Conservation (phyloP, 192 early-diverging fungal species). For the Rhizophagus prolifer region DNA sequence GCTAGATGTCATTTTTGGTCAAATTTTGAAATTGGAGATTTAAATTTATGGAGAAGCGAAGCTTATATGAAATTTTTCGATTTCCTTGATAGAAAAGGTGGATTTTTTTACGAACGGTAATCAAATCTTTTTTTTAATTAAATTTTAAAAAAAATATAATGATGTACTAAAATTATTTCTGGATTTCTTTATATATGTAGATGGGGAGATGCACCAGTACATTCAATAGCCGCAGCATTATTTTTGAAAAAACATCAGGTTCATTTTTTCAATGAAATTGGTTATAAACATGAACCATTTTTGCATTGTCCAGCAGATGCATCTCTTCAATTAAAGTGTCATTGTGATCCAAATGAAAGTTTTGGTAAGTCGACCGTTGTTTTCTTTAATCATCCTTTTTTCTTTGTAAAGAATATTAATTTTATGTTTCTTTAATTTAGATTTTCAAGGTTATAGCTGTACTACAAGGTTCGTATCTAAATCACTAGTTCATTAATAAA, state of each 20-base stretch:
- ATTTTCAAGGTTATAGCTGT: slow-evolving; percentile 23
- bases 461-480: slow-evolving; percentile 12
- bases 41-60: slow-evolving; percentile 65
- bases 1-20: slow-evolving; percentile 81
- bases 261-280: slow-evolving; percentile 77
- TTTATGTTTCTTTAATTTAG: background rate
- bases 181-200: slow-evolving; percentile 30
- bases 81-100: slow-evolving; percentile 71
- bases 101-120: slow-evolving; percentile 83
- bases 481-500: background rate
- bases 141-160: background rate
- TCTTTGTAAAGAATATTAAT: background rate
- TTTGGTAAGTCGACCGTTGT: slow-evolving; percentile 42
- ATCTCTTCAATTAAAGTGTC: slow-evolving; percentile 45
- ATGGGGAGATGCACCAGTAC: slow-evolving; percentile 79
- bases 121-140: background rate
- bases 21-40: slow-evolving; percentile 78
- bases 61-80: slow-evolving; percentile 69
- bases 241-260: slow-evolving; percentile 60
- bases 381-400: background rate
- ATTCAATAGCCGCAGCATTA: slow-evolving; percentile 64
- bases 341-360: slow-evolving; percentile 48
- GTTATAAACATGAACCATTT: slow-evolving; percentile 66
- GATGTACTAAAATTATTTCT: background rate
- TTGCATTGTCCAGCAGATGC: slow-evolving; percentile 57